Evolutionary conservation across 2,329 filamentous ascomycete species (phyloP).

Genomic region (Colletotrichum sp.): DNA sequence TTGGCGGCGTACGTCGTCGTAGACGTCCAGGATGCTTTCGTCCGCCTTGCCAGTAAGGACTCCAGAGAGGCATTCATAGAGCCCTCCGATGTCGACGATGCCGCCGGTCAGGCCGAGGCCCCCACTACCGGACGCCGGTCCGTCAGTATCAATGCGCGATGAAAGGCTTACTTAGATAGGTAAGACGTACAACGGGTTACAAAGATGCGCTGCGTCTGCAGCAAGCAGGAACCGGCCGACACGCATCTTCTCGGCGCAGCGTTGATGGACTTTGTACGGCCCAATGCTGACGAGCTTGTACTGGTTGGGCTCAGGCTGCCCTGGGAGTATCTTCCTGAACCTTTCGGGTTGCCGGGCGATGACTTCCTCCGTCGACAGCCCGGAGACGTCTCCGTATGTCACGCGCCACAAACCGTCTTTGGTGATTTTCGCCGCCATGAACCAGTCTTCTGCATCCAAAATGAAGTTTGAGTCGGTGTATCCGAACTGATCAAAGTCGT

Average conservation of each 20-base stretch:
- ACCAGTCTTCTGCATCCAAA: conserved; percentile 63
- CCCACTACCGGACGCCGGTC: conserved; percentile 35
- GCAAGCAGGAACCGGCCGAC: conserved; percentile 61
- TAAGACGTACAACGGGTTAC: conserved; percentile 45
- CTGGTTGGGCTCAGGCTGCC: conserved; percentile 60
- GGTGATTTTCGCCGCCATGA: conserved; percentile 64
- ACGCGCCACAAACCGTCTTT: conserved; percentile 65
- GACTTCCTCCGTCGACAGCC: conserved; percentile 58
- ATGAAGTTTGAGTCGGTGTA: conserved; percentile 65
- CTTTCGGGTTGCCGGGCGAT: conserved; percentile 56
- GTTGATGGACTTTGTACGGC: conserved; percentile 67
- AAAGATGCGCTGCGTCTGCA: conserved; percentile 65
- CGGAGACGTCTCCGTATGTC: conserved; percentile 63
- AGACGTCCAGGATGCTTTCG: conserved; percentile 45
- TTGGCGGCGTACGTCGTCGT: conserved; percentile 47
- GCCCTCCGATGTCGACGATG: conserved; percentile 64
- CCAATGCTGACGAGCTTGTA: conserved; percentile 62
- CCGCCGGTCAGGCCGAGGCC: conserved; percentile 68
- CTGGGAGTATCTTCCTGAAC: conserved; percentile 62
- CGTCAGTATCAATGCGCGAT: neutral
- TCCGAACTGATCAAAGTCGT: conserved; percentile 58
- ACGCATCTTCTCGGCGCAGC: conserved; percentile 60
- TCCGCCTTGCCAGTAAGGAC: conserved; percentile 46
- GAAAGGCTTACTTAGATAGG: neutral
- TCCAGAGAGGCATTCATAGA: conserved; percentile 61